Evolutionary conservation across 306 rosid species (phyloP).

Genomic region (Casuarina glauca): DNA sequence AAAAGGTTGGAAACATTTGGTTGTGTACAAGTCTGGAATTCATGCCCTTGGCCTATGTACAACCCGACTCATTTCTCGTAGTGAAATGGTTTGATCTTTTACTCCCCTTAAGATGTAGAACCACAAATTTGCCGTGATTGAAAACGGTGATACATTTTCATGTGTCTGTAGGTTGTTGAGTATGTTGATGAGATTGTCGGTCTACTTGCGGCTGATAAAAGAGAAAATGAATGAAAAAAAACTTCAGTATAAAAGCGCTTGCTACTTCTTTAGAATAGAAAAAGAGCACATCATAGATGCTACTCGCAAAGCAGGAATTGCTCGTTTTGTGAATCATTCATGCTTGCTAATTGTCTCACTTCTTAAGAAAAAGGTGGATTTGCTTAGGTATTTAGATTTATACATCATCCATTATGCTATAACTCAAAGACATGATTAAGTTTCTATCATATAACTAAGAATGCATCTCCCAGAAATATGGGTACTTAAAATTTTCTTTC

Average conservation of each 20-base stretch:
- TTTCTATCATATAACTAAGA: background rate
- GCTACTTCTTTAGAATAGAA: constrained; percentile 76
- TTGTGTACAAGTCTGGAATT: constrained; percentile 76
- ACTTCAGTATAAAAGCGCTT: constrained; percentile 70
- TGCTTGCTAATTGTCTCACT: constrained; percentile 53
- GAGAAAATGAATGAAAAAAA: constrained; percentile 69
- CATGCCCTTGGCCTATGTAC: constrained; percentile 83
- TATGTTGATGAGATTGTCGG: constrained; percentile 78
- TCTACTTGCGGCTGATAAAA: constrained; percentile 55
- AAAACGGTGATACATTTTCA: constrained; percentile 16
- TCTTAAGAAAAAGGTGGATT: background rate
- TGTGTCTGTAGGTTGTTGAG: constrained; percentile 63
- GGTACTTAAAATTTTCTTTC: background rate
- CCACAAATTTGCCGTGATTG: background rate
- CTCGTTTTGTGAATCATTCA: constrained; percentile 78
- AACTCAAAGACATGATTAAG: background rate
- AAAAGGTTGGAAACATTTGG: constrained; percentile 57
- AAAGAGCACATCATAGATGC: constrained; percentile 74
- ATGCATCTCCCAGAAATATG: no score
- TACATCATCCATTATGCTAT: background rate
- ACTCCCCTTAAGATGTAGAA: background rate
- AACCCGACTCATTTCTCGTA: constrained; percentile 57
- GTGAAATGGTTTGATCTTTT: constrained; percentile 53
- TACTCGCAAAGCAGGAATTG: constrained; percentile 71
- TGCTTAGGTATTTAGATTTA: constrained; percentile 2